Conservation (phyloP, 305 asterid genomes). For the Solanum hybrid region DNA sequence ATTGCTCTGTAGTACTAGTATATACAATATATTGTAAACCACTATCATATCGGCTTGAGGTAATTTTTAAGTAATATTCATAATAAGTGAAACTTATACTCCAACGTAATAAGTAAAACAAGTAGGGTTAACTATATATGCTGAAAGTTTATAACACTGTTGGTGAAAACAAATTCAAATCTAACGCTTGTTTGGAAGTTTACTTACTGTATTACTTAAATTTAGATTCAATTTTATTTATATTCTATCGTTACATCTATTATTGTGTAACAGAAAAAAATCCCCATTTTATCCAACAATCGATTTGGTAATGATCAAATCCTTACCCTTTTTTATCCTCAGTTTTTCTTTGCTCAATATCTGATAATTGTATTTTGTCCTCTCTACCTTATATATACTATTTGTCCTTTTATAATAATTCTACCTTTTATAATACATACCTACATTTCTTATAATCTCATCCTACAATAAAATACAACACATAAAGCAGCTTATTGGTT, state of each 20-base stretch:
- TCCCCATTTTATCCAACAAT: neutral
- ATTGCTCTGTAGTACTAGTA: neutral
- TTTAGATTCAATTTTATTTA: no score
- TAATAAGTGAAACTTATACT: neutral
- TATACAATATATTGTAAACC: neutral
- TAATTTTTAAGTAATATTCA: neutral
- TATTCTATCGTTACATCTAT: neutral
- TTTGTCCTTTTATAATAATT: neutral
- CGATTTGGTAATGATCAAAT: neutral
- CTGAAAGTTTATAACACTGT: neutral
- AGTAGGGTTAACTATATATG: neutral
- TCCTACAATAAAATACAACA: neutral
- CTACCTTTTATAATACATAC: neutral
- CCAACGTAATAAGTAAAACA: neutral
- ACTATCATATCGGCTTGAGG: neutral
- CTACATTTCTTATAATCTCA: neutral
- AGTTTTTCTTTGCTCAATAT: no score
- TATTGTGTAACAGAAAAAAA: neutral
- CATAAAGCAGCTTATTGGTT: neutral
- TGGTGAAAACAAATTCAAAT: neutral
- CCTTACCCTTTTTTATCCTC: neutral
- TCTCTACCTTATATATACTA: neutral
- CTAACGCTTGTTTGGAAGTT: neutral
- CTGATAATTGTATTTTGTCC: neutral
- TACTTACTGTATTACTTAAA: neutral